phyloP scores from a whole-genome alignment of 495 filamentous ascomycete genomes.

The Xylaria castorea region DNA sequence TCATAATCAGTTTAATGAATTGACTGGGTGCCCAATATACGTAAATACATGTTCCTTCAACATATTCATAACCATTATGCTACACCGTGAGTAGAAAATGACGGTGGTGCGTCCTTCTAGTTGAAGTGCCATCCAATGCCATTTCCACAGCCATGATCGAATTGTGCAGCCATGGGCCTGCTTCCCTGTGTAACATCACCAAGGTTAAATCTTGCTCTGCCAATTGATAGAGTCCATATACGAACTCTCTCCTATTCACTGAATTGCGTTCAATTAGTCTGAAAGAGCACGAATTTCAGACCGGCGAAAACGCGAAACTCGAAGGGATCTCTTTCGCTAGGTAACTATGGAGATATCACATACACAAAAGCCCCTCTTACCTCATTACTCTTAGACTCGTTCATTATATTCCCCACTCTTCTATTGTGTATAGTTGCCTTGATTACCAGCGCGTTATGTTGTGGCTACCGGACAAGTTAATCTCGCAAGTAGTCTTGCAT shows the following conservation, averaged over 20 bases:
- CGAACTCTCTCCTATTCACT: not conserved
- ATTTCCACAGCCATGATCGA: not conserved
- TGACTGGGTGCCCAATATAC: not conserved
- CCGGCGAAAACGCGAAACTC: not conserved
- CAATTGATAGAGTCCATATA: not conserved
- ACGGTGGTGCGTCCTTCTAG: not conserved
- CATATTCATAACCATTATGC: not conserved
- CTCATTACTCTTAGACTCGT: not conserved
- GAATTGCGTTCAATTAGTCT: not conserved
- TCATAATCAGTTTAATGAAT: no score
- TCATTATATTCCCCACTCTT: not conserved
- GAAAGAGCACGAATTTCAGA: not conserved
- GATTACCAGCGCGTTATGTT: not conserved
- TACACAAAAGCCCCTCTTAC: not conserved
- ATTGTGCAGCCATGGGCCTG: not conserved
- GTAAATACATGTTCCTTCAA: not conserved
- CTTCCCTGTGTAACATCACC: not conserved
- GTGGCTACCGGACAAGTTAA: not conserved
- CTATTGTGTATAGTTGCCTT: not conserved
- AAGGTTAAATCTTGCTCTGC: not conserved
- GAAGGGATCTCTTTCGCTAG: not conserved
- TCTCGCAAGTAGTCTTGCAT: not conserved
- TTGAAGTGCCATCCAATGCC: not conserved
- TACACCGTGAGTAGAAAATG: not conserved
- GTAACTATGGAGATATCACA: not conserved